A percentile compares a stretch with the other conserved stretches of the same genome.
phyloP scores from a whole-genome alignment of 768 basidiomycete species.

The Serendipita sp. region DNA sequence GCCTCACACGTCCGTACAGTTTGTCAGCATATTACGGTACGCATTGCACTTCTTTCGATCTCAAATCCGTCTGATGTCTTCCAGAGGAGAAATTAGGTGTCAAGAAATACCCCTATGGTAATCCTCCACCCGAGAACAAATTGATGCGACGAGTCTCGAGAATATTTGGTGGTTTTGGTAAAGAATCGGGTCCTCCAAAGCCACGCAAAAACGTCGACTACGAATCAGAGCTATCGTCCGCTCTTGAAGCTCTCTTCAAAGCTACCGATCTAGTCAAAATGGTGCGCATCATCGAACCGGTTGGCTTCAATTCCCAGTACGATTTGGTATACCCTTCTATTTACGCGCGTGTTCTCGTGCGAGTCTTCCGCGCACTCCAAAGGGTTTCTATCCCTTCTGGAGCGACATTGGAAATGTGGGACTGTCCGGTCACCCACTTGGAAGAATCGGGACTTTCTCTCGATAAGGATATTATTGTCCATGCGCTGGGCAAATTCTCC shows the following conservation, averaged over 20 bases:
- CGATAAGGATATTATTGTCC: neutral
- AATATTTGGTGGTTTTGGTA: neutral
- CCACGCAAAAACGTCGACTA: neutral
- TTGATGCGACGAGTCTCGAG: neutral
- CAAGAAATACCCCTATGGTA: neutral
- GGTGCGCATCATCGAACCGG: neutral
- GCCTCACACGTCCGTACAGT: neutral
- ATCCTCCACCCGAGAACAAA: neutral
- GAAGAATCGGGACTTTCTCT: neutral
- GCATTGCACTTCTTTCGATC: neutral
- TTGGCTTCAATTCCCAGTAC: neutral
- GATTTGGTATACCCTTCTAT: neutral
- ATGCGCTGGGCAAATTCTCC: neutral
- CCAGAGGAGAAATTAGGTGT: neutral
- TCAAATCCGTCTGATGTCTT: neutral
- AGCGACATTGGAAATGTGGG: neutral
- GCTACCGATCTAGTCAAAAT: conserved; percentile 1
- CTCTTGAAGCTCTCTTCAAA: neutral
- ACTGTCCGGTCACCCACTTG: neutral
- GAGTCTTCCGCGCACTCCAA: neutral
- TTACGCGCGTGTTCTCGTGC: neutral
- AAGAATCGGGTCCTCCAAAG: neutral
- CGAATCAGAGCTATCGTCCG: neutral
- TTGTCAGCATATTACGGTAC: neutral
- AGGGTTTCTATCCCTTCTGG: neutral